These are phyloP conservation scores for Meyerozyma guilliermondii DNA, from an alignment of 1,139 yeast genomes.

Conservation along the genomic window DNA sequence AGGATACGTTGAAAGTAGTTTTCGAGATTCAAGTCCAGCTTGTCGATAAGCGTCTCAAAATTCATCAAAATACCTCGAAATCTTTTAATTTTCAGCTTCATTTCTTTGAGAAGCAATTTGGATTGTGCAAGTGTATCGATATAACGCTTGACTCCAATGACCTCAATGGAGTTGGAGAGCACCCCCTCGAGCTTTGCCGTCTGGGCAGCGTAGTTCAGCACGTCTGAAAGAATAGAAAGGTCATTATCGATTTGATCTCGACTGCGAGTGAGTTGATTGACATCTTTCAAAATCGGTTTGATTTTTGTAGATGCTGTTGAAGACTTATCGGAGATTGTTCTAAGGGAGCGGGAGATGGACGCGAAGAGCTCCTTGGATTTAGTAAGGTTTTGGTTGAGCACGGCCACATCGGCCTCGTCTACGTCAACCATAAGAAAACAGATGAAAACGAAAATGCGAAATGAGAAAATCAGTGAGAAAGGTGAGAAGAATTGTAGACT, in stretches of 20 bases:
- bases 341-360: conserved; percentile 52
- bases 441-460: background rate
- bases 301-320: conserved; percentile 59
- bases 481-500: background rate
- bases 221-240: conserved; percentile 53
- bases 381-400: conserved; percentile 67
- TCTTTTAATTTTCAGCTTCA: conserved; percentile 35
- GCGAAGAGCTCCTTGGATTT: conserved; percentile 55
- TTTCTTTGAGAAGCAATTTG: conserved; percentile 26
- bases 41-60: conserved; percentile 41
- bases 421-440: conserved; percentile 38
- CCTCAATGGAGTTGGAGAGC: conserved; percentile 33
- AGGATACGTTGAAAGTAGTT: conserved; percentile 23
- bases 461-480: background rate
- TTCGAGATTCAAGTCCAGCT: conserved; percentile 41
- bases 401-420: conserved; percentile 83
- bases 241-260: conserved; percentile 61
- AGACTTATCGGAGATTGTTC: conserved; percentile 52
- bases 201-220: conserved; percentile 59
- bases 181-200: conserved; percentile 51
- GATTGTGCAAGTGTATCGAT: conserved; percentile 33
- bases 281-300: conserved; percentile 66
- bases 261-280: conserved; percentile 50
- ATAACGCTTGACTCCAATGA: conserved; percentile 34
- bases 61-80: conserved; percentile 48